These are phyloP conservation scores for Pyracantha coccinea DNA, from an alignment of 331 rosid genomes.

Conservation along the genomic window DNA sequence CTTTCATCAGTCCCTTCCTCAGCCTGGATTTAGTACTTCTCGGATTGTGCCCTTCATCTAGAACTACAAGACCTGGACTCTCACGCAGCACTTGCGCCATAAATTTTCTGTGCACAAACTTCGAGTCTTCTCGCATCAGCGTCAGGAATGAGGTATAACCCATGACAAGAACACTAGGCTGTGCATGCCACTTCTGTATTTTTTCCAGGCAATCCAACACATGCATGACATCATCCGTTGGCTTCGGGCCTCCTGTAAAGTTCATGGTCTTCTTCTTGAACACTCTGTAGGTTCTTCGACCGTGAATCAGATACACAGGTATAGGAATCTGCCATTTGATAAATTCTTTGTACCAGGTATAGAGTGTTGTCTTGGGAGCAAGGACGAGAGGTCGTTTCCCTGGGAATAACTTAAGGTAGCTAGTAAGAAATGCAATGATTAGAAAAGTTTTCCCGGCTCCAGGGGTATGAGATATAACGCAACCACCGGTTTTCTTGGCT, in stretches of 20 bases:
- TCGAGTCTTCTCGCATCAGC: conserved; percentile 80
- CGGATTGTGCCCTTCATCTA: conserved; percentile 98
- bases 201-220: conserved; percentile 68
- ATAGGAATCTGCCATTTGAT: conserved; percentile 73
- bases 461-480: conserved; percentile 93
- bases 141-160: conserved; percentile 81
- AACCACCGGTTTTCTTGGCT: conserved; percentile 67
- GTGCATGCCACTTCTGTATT: conserved; percentile 79
- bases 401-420: conserved; percentile 75
- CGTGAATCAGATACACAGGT: conserved; percentile 76
- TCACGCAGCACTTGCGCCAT: conserved; percentile 86
- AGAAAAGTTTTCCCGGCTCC: conserved; percentile 91
- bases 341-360: conserved; percentile 85
- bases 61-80: conserved; percentile 76
- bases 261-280: conserved; percentile 31
- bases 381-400: conserved; percentile 70
- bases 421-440: conserved; percentile 68
- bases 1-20: conserved; percentile 89
- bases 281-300: conserved; percentile 48
- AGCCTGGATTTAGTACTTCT: conserved; percentile 88
- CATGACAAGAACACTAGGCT: conserved; percentile 92
- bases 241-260: conserved; percentile 51
- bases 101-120: conserved; percentile 60
- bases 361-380: conserved; percentile 84
- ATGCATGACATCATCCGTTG: conserved; percentile 64